These are phyloP conservation scores for Daldinia concentrica DNA, from an alignment of 495 filamentous ascomycete species.

Conservation along the genomic window DNA sequence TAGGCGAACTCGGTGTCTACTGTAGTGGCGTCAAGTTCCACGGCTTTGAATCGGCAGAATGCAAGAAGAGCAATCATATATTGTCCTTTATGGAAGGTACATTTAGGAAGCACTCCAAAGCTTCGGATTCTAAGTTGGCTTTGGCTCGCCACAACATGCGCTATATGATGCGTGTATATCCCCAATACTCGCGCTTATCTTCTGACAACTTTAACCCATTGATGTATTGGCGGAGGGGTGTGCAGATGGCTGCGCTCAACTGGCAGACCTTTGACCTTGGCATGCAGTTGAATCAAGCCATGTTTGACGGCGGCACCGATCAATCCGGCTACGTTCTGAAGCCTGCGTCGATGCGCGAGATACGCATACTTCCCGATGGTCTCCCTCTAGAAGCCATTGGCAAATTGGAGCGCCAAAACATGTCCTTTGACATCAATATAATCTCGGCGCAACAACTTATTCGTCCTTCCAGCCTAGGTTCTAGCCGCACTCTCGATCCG, in stretches of 20 bases:
- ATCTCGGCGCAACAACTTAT: constrained; percentile 96
- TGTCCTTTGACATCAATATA: constrained; percentile 85
- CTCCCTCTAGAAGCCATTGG: constrained; percentile 54
- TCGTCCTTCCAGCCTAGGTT: constrained; percentile 73
- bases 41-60: constrained; percentile 76
- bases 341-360: constrained; percentile 79
- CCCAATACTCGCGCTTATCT: constrained; percentile 76
- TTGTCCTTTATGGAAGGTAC: constrained; percentile 90
- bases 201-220: constrained; percentile 95
- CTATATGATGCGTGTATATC: constrained; percentile 93
- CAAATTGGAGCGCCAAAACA: constrained; percentile 75
- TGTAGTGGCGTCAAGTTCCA: constrained; percentile 85
- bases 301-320: constrained; percentile 94
- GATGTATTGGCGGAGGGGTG: constrained; percentile 91
- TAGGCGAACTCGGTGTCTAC: constrained; percentile 90
- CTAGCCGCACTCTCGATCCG: constrained; percentile 82
- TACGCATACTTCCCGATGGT: constrained; percentile 59
- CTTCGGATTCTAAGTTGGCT: constrained; percentile 73
- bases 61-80: constrained; percentile 87
- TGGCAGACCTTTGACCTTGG: constrained; percentile 98
- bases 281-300: constrained; percentile 95
- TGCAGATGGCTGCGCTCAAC: constrained; percentile 96
- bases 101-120: constrained; percentile 79
- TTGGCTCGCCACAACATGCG: constrained; percentile 89
- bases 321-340: constrained; percentile 93